Evolutionary conservation across 2,329 filamentous ascomycete species (phyloP).

Genomic region (Scedosporium boydii): DNA sequence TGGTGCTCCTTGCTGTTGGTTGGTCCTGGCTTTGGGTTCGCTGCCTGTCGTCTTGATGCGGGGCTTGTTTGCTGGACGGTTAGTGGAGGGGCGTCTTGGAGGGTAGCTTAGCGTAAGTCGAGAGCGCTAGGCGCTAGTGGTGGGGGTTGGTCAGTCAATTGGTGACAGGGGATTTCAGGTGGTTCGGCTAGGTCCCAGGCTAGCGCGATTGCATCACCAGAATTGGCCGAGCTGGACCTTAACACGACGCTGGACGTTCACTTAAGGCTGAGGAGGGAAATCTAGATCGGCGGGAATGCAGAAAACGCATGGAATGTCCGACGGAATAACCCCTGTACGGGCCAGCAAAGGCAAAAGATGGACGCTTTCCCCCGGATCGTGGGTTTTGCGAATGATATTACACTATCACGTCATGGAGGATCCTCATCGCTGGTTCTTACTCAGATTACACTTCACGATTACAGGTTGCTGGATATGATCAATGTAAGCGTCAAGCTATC

Average conservation of each 20-base stretch:
- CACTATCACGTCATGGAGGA: not conserved
- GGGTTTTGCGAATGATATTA: not conserved
- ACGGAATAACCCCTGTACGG: not conserved
- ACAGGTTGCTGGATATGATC: too few relatives aligned
- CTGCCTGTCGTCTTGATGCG: not conserved
- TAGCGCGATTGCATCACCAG: not conserved
- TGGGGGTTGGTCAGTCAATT: not conserved
- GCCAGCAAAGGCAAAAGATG: not conserved
- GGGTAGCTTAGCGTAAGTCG: not conserved
- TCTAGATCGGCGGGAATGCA: not conserved
- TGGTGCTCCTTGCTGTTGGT: not conserved
- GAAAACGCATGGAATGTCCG: not conserved
- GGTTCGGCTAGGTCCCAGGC: not conserved
- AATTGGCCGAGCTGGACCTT: not conserved
- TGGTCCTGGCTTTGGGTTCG: not conserved
- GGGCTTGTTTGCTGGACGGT: not conserved
- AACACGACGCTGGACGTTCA: not conserved
- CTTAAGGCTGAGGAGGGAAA: not conserved
- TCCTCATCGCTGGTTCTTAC: not conserved
- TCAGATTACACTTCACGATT: not conserved
- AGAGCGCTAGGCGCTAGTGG: not conserved
- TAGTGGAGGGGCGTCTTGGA: not conserved
- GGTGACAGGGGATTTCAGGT: constrained; percentile 1
- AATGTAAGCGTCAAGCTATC: too few relatives aligned
- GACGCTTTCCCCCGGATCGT: not conserved